Conservation (phyloP, 345 rosid genomes). For the Citrus hindsii region DNA sequence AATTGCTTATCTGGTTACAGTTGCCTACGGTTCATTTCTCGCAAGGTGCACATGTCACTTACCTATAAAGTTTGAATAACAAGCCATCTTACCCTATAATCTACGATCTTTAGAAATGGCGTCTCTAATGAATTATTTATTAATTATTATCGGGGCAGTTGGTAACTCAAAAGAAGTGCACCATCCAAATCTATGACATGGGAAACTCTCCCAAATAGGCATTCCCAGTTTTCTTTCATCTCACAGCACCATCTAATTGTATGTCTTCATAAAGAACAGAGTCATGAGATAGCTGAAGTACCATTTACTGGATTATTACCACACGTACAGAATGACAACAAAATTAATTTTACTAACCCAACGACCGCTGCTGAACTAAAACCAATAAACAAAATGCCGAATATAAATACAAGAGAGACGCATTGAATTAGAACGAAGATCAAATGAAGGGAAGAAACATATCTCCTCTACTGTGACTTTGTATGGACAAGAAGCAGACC, state of each 20-base stretch:
- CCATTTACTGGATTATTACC: background rate
- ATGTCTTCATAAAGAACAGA: background rate
- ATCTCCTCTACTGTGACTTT: slow-evolving; percentile 20
- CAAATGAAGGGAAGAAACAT: slow-evolving; percentile 28
- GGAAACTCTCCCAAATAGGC: too few relatives aligned
- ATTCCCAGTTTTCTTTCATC: too few relatives aligned
- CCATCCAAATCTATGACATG: background rate
- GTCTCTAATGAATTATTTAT: too few relatives aligned
- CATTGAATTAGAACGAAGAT: background rate
- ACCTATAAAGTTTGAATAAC: too few relatives aligned
- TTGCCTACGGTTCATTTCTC: background rate
- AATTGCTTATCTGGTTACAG: background rate
- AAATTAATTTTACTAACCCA: background rate
- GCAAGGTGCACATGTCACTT: background rate
- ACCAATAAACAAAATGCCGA: background rate
- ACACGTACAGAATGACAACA: background rate
- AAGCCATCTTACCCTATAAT: too few relatives aligned
- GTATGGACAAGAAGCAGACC: slow-evolving; percentile 38
- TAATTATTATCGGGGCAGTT: background rate
- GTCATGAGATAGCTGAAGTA: background rate
- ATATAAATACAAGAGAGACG: background rate
- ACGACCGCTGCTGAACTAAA: too few relatives aligned
- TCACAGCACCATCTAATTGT: background rate
- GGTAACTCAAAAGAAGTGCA: background rate
- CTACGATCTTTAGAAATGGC: too few relatives aligned